Conservation (phyloP, 345 rosid species). For the Murraya koenigii region DNA sequence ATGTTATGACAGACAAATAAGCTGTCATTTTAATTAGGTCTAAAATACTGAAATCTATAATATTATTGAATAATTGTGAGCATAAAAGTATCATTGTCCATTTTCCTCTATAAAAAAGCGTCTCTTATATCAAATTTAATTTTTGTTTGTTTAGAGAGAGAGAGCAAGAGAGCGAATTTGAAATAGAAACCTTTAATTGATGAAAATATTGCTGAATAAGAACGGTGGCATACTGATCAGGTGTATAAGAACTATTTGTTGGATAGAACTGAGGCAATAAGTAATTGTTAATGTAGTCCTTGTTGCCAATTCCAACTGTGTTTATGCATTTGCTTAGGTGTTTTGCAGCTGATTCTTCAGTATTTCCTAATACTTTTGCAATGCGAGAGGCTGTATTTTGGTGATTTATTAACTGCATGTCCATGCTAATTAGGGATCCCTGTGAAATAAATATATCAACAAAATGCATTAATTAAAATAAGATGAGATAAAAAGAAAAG, state of each 20-base stretch:
- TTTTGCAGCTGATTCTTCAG: constrained; percentile 4
- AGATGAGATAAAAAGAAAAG: no score
- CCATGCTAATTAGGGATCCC: constrained; percentile 42
- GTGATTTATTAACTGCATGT: constrained; percentile 43
- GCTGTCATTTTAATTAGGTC: no score
- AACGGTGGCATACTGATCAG: constrained; percentile 19
- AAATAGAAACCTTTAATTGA: constrained; percentile 21
- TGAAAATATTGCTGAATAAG: constrained; percentile 20
- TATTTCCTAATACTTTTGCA: constrained; percentile 2
- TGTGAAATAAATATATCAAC: constrained; percentile 8
- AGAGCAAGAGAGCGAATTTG: no score
- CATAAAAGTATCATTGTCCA: no score
- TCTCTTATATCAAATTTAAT: no score
- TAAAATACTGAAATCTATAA: no score
- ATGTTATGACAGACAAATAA: no score
- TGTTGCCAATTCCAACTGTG: constrained; percentile 33
- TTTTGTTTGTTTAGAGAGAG: no score
- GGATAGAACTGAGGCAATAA: constrained; percentile 22
- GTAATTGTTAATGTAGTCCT: constrained; percentile 42
- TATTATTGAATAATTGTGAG: no score
- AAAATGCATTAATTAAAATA: no score
- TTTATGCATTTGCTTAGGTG: constrained; percentile 31
- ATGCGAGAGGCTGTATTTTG: constrained; percentile 16
- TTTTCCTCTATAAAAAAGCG: no score
- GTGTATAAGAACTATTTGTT: constrained; percentile 19